phyloP scores from a whole-genome alignment of 2,329 filamentous ascomycete genomes.

The Tolypocladium cylindrosporum region DNA sequence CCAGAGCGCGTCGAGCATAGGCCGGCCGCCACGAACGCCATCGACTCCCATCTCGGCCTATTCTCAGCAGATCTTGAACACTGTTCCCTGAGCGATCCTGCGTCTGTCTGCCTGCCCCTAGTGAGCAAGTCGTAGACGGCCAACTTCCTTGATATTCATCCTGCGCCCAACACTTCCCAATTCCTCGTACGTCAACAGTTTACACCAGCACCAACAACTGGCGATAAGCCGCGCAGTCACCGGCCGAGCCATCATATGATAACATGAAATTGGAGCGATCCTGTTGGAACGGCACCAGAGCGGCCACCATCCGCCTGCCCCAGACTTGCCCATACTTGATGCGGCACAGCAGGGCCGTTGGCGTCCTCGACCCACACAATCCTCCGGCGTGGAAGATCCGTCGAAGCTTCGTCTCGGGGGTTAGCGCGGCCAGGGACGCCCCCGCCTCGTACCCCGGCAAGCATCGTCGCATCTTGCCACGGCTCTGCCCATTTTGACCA shows the following conservation, averaged over 20 bases:
- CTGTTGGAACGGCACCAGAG: background rate
- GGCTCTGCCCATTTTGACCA: background rate
- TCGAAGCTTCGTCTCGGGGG: background rate
- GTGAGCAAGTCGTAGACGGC: too few species aligned
- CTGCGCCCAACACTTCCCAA: too few species aligned
- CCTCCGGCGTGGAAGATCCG: background rate
- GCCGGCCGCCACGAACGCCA: background rate
- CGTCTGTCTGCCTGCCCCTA: too few species aligned
- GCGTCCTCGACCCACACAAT: background rate
- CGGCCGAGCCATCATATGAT: background rate
- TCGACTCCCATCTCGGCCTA: background rate
- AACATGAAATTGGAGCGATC: background rate
- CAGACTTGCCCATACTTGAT: background rate
- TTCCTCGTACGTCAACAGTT: background rate
- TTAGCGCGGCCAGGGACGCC: background rate
- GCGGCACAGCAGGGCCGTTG: background rate
- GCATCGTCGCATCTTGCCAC: background rate
- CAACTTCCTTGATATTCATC: too few species aligned
- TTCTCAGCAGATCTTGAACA: background rate
- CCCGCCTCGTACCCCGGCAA: background rate
- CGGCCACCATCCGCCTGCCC: background rate
- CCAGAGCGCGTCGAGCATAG: background rate
- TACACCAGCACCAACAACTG: background rate
- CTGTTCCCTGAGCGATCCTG: background rate
- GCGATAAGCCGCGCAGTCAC: background rate